phyloP scores from a whole-genome alignment of 2,329 filamentous ascomycete genomes.

The Dothiorella sarmentorum region DNA sequence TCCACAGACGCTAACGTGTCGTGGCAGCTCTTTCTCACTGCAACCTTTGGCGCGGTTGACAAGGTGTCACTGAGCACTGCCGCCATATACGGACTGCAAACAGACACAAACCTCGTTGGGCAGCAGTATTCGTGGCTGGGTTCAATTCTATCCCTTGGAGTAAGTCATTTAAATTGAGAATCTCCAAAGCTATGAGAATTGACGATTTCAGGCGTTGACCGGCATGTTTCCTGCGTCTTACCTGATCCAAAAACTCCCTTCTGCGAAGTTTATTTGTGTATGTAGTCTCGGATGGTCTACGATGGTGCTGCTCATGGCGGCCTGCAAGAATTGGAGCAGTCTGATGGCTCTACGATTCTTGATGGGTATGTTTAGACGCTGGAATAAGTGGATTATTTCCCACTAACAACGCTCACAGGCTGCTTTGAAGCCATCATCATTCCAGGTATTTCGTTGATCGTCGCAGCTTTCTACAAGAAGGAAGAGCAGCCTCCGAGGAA shows the following conservation, averaged over 20 bases:
- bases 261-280: constrained; percentile 11
- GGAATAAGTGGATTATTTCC: neutral
- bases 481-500: constrained; percentile 34
- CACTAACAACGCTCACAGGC: neutral
- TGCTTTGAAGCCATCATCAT: constrained; percentile 35
- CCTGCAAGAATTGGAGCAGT: constrained; percentile 12
- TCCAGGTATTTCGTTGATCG: constrained; percentile 35
- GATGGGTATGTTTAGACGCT: neutral
- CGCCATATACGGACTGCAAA: constrained; percentile 50
- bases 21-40: constrained; percentile 6
- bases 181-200: neutral
- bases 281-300: constrained; percentile 14
- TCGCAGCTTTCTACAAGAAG: constrained; percentile 40
- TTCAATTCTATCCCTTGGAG: constrained; percentile 52
- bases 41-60: constrained; percentile 37
- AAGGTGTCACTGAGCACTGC: constrained; percentile 44
- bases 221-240: constrained; percentile 18
- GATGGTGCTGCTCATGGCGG: constrained; percentile 25
- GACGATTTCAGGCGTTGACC: neutral
- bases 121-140: constrained; percentile 58
- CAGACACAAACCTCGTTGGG: constrained; percentile 47
- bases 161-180: neutral
- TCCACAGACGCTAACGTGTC: neutral
- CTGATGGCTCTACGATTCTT: constrained; percentile 31
- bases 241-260: constrained; percentile 15